Conservation (phyloP, 2,329 filamentous ascomycete species). For the Macrophomina pseudophaseolina region DNA sequence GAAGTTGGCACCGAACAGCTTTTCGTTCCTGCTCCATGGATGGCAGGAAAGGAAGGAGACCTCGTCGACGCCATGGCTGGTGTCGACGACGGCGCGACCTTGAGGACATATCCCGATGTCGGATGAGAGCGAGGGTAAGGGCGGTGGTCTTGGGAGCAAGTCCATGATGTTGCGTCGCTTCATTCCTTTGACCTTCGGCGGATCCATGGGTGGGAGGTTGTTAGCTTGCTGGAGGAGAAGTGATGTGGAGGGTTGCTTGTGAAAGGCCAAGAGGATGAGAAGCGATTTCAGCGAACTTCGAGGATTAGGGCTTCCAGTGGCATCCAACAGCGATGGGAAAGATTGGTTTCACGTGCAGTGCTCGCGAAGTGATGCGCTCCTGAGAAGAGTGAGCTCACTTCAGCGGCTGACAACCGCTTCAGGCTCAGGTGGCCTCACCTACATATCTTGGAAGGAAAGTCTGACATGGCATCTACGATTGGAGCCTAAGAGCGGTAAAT, state of each 20-base stretch:
- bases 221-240: background rate
- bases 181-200: background rate
- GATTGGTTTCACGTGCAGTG: too few relatives aligned
- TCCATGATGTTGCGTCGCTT: background rate
- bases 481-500: too few relatives aligned
- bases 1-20: background rate
- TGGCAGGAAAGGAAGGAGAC: slow-evolving; percentile 8
- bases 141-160: background rate
- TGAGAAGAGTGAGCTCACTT: too few relatives aligned
- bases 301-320: too few relatives aligned
- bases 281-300: too few relatives aligned
- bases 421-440: too few relatives aligned
- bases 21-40: background rate
- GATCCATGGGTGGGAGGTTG: background rate
- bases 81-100: background rate
- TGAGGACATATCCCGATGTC: slow-evolving; percentile 1
- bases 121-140: background rate
- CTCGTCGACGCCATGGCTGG: background rate
- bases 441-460: too few relatives aligned
- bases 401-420: too few relatives aligned
- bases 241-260: background rate
- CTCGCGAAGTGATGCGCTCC: too few relatives aligned
- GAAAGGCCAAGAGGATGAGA: background rate
- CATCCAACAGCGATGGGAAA: too few relatives aligned
- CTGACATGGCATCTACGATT: too few relatives aligned